Evolutionary conservation across 495 filamentous ascomycete genomes (phyloP).

Genomic region (Trypethelium eluteriae): DNA sequence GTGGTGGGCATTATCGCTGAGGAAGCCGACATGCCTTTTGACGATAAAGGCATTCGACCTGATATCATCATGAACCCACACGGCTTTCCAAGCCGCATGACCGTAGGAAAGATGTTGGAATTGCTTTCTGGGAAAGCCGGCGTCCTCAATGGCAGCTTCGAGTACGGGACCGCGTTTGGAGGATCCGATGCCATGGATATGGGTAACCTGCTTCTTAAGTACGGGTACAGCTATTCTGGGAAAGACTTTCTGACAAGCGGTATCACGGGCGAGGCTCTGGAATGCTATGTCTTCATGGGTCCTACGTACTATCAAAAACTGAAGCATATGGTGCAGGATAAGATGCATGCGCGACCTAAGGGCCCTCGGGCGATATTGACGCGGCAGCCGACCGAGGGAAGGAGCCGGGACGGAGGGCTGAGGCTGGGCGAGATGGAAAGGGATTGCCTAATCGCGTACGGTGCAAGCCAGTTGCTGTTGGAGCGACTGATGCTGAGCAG

Average conservation of each 20-base stretch:
- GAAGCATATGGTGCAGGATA: conserved; percentile 99
- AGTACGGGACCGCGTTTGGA: conserved; percentile 93
- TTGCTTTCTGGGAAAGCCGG: conserved; percentile 91
- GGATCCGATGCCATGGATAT: conserved; percentile 87
- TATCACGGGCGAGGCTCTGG: conserved; percentile 87
- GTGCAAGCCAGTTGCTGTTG: conserved; percentile 71
- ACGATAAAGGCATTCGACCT: conserved; percentile 77
- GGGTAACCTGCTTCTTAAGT: conserved; percentile 70
- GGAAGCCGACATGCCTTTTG: conserved; percentile 95
- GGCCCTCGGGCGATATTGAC: conserved; percentile 88
- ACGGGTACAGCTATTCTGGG: conserved; percentile 90
- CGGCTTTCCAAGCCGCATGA: conserved; percentile 99
- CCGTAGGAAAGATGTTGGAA: conserved; percentile 96
- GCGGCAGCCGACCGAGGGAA: conserved; percentile 92
- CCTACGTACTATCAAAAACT: conserved; percentile 99
- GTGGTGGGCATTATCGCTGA: conserved; percentile 93
- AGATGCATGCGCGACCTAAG: conserved; percentile 93
- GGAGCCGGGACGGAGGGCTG: conserved; percentile 83
- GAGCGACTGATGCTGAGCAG: conserved; percentile 91
- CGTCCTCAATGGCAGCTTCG: conserved; percentile 67
- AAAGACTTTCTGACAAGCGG: conserved; percentile 94
- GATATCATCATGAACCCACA: conserved; percentile 99
- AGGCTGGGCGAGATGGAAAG: conserved; percentile 98
- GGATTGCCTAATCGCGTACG: conserved; percentile 94
- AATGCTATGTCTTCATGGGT: conserved; percentile 96